Conservation (phyloP, 371 early-diverging fungal genomes). For the Mortierella sp. region DNA sequence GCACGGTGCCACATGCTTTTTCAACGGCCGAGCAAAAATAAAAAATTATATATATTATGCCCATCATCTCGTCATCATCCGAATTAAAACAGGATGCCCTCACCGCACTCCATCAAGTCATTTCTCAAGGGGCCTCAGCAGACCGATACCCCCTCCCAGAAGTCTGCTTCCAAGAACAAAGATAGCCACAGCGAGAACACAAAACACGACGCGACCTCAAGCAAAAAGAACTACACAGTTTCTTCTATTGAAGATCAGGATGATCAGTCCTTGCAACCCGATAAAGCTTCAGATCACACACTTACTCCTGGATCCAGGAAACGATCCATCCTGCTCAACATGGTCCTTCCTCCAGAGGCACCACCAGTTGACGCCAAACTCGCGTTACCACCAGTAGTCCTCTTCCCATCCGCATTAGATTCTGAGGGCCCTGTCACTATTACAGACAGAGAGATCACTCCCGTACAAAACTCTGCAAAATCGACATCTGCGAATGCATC, state of each 20-base stretch:
- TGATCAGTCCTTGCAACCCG: too few relatives aligned
- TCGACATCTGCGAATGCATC: not conserved
- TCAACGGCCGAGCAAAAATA: not conserved
- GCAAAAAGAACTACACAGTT: not conserved
- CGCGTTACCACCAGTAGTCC: constrained; percentile 22
- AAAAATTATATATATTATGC: not conserved
- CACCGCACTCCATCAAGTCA: constrained; percentile 10
- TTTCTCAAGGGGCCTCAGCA: constrained; percentile 12
- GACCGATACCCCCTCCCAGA: not conserved
- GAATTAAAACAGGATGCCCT: not conserved
- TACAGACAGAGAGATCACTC: constrained; percentile 1
- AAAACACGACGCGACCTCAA: not conserved
- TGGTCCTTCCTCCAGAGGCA: constrained; percentile 42
- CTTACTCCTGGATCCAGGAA: constrained; percentile 20
- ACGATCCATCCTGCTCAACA: constrained; percentile 42
- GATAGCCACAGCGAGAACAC: not conserved
- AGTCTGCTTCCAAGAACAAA: not conserved
- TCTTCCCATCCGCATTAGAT: constrained; percentile 21
- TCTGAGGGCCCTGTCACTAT: constrained; percentile 3
- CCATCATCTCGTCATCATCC: not conserved
- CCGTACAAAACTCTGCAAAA: not conserved
- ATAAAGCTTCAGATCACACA: constrained; percentile 23
- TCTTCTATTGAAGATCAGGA: not conserved
- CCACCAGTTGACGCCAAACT: constrained; percentile 23
- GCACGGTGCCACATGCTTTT: too few relatives aligned